A percentile compares a stretch with the other conserved stretches of the same genome.
Evolutionary conservation across 257 asterid species (phyloP).

Genomic region (Craterostigma plantagineum): DNA sequence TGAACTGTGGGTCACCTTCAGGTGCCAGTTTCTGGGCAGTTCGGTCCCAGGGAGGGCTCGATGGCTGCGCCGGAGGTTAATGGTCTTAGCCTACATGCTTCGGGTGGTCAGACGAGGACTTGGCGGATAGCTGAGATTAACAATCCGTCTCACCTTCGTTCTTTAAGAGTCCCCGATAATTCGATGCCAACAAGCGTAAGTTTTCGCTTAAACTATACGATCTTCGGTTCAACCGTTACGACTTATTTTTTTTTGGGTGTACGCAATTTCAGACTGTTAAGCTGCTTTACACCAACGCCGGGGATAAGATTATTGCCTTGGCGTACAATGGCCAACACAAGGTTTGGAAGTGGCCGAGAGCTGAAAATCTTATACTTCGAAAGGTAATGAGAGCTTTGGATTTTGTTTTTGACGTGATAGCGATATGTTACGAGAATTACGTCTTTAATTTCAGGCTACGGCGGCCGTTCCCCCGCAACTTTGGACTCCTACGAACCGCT

Average conservation of each 20-base stretch:
- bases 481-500: constrained; percentile 50
- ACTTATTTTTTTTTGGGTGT: too few species aligned
- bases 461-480: constrained; percentile 28
- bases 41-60: too few species aligned
- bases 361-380: constrained; percentile 22
- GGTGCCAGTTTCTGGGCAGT: too few species aligned
- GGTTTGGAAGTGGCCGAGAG: constrained; percentile 55
- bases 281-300: constrained; percentile 45
- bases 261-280: constrained; percentile 39
- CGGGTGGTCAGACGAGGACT: too few species aligned
- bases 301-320: constrained; percentile 38
- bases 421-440: too few species aligned
- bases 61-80: too few species aligned
- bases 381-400: constrained; percentile 18
- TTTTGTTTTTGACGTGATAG: too few species aligned
- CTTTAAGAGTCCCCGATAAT: constrained; percentile 35
- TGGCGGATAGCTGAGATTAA: too few species aligned
- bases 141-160: constrained; percentile 34
- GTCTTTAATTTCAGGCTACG: constrained; percentile 28
- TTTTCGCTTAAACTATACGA: too few species aligned
- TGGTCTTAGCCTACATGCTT: too few species aligned
- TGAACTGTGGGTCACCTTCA: too few species aligned
- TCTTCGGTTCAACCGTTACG: too few species aligned
- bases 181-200: constrained; percentile 30
- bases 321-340: constrained; percentile 47